These are phyloP conservation scores for Pseudomassariella vexata DNA, from an alignment of 2,329 filamentous ascomycete genomes.

Conservation along the genomic window DNA sequence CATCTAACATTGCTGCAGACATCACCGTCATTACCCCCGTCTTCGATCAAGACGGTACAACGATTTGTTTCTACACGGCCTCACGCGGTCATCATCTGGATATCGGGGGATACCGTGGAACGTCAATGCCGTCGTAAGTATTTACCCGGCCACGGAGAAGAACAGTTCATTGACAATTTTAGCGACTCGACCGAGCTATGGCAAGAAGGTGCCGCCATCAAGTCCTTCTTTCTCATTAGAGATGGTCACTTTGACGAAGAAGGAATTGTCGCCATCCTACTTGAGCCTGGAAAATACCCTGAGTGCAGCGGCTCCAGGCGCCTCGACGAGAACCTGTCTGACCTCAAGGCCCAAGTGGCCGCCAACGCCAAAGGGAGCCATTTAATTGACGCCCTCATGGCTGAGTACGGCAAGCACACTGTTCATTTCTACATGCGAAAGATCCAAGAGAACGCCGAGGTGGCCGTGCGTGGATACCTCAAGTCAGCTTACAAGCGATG, in stretches of 20 bases:
- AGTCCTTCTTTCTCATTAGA: conserved; percentile 30
- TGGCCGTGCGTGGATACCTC: conserved; percentile 24
- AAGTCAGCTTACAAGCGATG: conserved; percentile 39
- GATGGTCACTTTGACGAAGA: conserved; percentile 28
- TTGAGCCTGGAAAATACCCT: conserved; percentile 27
- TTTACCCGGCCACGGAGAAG: not conserved
- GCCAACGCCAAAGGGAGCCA: conserved; percentile 34
- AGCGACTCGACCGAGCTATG: conserved; percentile 27
- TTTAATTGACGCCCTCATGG: conserved; percentile 26
- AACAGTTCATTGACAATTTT: too few species aligned
- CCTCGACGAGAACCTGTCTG: conserved; percentile 35
- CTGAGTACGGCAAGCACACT: conserved; percentile 23
- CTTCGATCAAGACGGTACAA: conserved; percentile 7
- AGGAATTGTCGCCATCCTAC: conserved; percentile 22
- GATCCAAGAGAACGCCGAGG: conserved; percentile 33
- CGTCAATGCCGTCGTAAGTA: conserved; percentile 15
- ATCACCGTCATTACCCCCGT: conserved; percentile 11
- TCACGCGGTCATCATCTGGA: conserved; percentile 17
- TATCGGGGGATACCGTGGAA: conserved; percentile 37
- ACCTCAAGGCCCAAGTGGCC: conserved; percentile 36
- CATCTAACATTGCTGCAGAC: conserved; percentile 2
- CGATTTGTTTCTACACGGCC: conserved; percentile 16
- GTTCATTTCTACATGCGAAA: conserved; percentile 33
- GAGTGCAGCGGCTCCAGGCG: conserved; percentile 31
- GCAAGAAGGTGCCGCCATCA: conserved; percentile 37